Evolutionary conservation across 495 filamentous ascomycete genomes (phyloP), one percentile per base, ranked within the genome.

Genomic region (Xylaria acuta): DNA sequence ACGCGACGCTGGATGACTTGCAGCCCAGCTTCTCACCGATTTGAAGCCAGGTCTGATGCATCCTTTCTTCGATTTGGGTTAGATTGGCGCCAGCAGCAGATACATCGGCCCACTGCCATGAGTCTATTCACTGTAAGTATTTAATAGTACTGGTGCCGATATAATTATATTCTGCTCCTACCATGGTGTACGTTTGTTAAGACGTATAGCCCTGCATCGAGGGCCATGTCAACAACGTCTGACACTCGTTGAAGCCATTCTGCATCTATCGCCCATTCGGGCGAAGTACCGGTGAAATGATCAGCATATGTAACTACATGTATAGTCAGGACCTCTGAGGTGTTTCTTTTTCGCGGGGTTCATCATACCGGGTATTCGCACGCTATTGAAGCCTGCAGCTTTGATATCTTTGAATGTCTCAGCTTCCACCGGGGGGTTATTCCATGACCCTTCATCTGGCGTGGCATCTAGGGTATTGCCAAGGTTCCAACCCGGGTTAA

Each of bases 401-500:
- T 89, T 85, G 25, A 89, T 82, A 32, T 83, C 78, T 40, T 85
- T 80, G 32, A 92, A 87, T 0, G 87, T 88, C 2, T 79, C 77
- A 5, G 78, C 80, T 27, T 84, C 73, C 22, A 90, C 85, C 3
- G 82, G 81, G 1, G 84, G 77, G 69, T 90, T 90, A 60, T 87
- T 87, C 89, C 89, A 92, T 5, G 82, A 85, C 2, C 87, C 88
- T 72, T 92, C 89, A 60, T 83, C 79, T 5, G 88, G 85, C 20
- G 84, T 77, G 5, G 88, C 88, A 75, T 90, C 89, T 41, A 90
- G 83, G 0, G 88, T 90, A 59, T 91, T 91, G 20, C 88, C 91
- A 0, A 88, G 86, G 59, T 84, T 87, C 60, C 87, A 88, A 32
- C 85, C 88, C 2, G 84, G 90, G 59, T 92, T 92, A 1, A 93